Evolutionary conservation across 179 eudicot species (phyloP).

Genomic region (Monotropa hypopitys): DNA sequence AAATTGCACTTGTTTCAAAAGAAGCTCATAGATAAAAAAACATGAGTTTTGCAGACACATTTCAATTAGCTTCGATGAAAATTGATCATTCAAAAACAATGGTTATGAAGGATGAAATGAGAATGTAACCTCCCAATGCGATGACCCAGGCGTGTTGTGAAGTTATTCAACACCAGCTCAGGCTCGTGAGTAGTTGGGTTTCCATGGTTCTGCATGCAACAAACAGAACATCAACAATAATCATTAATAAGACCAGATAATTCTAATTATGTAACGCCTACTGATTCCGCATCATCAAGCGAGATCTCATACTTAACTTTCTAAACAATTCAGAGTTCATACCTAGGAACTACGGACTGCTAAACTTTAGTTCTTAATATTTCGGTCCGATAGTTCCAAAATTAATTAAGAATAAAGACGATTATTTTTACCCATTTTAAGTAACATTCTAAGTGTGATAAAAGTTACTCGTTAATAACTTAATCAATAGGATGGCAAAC

Average conservation of each 20-base stretch:
- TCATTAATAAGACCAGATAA: neutral
- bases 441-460: neutral
- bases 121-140: conserved; percentile 68
- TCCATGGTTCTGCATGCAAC: conserved; percentile 75
- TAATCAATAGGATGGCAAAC: neutral
- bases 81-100: neutral
- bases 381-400: neutral
- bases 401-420: neutral
- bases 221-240: neutral
- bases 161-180: conserved; percentile 77
- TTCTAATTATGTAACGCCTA: neutral
- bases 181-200: conserved; percentile 94
- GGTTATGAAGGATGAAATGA: neutral
- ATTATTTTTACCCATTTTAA: neutral
- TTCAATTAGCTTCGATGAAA: neutral
- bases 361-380: neutral
- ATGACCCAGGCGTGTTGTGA: conserved; percentile 85
- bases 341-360: neutral
- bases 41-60: neutral
- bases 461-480: neutral
- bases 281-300: neutral
- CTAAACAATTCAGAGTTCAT: neutral
- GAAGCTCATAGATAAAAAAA: neutral
- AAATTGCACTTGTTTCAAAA: neutral
- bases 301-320: neutral